phyloP scores from a whole-genome alignment of 352 stramenopile species.

The Globisporangium nunn region DNA sequence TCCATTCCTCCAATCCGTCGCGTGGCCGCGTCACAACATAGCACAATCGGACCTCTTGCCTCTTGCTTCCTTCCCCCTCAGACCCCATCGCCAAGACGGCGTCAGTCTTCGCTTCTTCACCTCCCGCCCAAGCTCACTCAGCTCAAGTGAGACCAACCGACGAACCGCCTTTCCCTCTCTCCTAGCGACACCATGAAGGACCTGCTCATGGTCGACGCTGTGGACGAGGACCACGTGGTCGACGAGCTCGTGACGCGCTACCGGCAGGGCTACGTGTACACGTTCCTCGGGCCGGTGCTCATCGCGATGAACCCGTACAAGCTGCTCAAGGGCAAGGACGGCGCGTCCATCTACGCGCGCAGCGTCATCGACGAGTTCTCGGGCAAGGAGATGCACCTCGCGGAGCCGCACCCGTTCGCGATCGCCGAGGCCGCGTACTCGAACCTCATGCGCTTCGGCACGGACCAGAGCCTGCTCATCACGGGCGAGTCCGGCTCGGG shows the following conservation, averaged over 20 bases:
- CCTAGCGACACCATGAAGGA: conserved; percentile 33
- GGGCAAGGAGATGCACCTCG: conserved; percentile 76
- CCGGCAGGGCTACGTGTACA: conserved; percentile 82
- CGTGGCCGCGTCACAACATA: neutral
- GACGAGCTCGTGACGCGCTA: conserved; percentile 77
- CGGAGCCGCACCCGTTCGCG: conserved; percentile 79
- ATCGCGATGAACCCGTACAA: conserved; percentile 91
- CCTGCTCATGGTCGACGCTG: conserved; percentile 72
- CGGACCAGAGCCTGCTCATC: conserved; percentile 83
- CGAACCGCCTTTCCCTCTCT: too few relatives aligned
- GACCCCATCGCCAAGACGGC: neutral
- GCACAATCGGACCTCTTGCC: neutral
- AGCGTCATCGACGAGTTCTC: conserved; percentile 77
- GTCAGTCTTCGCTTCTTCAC: neutral
- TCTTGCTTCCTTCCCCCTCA: neutral
- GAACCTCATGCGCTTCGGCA: conserved; percentile 83
- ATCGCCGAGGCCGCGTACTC: conserved; percentile 85
- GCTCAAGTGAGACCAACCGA: neutral
- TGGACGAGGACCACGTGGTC: conserved; percentile 71
- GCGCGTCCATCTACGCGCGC: conserved; percentile 67
- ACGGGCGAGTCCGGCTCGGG: conserved; percentile 83
- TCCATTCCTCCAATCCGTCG: neutral
- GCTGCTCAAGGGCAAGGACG: conserved; percentile 54
- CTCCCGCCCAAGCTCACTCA: neutral
- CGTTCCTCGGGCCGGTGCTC: conserved; percentile 87